phyloP scores from a whole-genome alignment of 768 basidiomycete genomes.

The Agrocybe pediades region DNA sequence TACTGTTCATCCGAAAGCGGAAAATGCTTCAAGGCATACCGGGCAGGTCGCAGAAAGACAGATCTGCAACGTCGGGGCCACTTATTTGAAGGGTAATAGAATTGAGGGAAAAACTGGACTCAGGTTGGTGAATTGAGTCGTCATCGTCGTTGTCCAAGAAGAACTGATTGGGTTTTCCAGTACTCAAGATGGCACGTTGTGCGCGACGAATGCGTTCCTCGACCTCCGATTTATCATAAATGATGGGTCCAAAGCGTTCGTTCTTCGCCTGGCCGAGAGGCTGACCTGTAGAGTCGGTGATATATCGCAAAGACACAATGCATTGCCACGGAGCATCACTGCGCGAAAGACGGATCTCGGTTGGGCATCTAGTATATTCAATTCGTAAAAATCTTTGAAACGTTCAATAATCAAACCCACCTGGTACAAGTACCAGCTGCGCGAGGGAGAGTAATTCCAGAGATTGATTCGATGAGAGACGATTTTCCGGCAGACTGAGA shows the following conservation, averaged over 20 bases:
- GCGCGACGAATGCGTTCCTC: conserved; percentile 70
- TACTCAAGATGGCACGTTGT: conserved; percentile 66
- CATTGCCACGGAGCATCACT: conserved; percentile 49
- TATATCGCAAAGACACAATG: conserved; percentile 46
- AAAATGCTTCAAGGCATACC: conserved; percentile 30
- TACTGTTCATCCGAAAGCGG: background rate
- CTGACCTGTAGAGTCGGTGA: conserved; percentile 37
- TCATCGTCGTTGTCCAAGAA: conserved; percentile 42
- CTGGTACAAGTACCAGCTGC: conserved; percentile 75
- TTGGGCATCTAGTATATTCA: conserved; percentile 46
- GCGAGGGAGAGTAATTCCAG: conserved; percentile 69
- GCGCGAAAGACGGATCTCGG: conserved; percentile 53
- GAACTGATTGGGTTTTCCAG: conserved; percentile 28
- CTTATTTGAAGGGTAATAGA: conserved; percentile 61
- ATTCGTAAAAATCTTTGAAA: background rate
- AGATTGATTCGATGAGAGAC: conserved; percentile 76
- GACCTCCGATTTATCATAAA: conserved; percentile 52
- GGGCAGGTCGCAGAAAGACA: conserved; percentile 67
- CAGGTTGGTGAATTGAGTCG: conserved; percentile 9
- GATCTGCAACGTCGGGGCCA: conserved; percentile 58
- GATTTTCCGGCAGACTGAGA: conserved; percentile 77
- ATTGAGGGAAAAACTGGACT: conserved; percentile 51
- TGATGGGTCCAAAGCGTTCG: conserved; percentile 46
- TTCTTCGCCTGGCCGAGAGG: conserved; percentile 39
- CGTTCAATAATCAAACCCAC: conserved; percentile 28